These are phyloP conservation scores for Penicillium longicatenatum DNA, from an alignment of 495 filamentous ascomycete species.

Conservation along the genomic window DNA sequence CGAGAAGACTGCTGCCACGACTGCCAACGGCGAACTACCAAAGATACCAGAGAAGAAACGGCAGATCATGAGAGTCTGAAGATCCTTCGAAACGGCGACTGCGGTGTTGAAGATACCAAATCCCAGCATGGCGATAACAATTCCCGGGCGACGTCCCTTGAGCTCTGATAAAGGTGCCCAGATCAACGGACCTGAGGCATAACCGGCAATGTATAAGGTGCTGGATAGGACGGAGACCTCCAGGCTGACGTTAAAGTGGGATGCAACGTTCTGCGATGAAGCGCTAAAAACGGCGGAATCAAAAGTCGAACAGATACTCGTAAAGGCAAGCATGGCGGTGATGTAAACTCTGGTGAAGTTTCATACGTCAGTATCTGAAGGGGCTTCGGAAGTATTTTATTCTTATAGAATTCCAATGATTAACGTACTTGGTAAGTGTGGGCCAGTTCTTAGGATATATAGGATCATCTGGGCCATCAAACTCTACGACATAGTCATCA, in stretches of 20 bases:
- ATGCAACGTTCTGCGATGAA: conserved; percentile 20
- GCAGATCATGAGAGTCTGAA: conserved; percentile 60
- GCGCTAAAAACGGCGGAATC: conserved; percentile 39
- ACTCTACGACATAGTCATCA: conserved; percentile 57
- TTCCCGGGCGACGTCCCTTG: conserved; percentile 57
- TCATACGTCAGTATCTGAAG: background rate
- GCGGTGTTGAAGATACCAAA: conserved; percentile 61
- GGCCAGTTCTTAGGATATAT: conserved; percentile 83
- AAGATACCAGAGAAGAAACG: conserved; percentile 71
- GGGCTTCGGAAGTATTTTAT: background rate
- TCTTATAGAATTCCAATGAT: background rate
- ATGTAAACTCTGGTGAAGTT: conserved; percentile 21
- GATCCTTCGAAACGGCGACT: conserved; percentile 61
- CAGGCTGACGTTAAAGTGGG: conserved; percentile 50
- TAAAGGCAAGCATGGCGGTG: conserved; percentile 39
- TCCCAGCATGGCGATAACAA: conserved; percentile 53
- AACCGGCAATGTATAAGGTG: conserved; percentile 60
- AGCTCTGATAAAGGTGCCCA: conserved; percentile 71
- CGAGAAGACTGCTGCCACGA: conserved; percentile 86
- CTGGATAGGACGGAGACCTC: conserved; percentile 59
- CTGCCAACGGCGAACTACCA: conserved; percentile 70
- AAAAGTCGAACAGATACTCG: conserved; percentile 43
- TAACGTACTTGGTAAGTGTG: conserved; percentile 63
- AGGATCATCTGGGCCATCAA: conserved; percentile 71
- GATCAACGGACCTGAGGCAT: conserved; percentile 59